Percentiles rank a stretch among this genome's conserved stretches.
Conservation (phyloP, 2,329 filamentous ascomycete species). For the Fusarium humuli region DNA sequence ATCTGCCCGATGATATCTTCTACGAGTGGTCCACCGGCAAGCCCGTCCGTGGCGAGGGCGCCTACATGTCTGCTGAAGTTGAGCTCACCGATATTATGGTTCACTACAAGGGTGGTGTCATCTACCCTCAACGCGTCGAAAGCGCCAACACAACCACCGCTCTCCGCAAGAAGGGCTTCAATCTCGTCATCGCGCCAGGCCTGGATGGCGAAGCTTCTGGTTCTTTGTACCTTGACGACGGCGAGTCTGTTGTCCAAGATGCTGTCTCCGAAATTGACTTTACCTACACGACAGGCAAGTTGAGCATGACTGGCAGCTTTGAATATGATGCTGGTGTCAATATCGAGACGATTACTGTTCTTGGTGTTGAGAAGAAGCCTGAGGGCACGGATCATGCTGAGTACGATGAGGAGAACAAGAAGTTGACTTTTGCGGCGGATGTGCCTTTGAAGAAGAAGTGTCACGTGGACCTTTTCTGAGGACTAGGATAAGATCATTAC, state of each 20-base stretch:
- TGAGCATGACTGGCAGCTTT: conserved; percentile 65
- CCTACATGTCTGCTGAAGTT: conserved; percentile 49
- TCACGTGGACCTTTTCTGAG: conserved; percentile 1
- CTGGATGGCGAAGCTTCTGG: conserved; percentile 72
- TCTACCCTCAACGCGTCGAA: conserved; percentile 68
- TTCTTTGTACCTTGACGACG: conserved; percentile 79
- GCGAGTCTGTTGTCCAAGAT: conserved; percentile 70
- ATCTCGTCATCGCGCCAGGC: conserved; percentile 74
- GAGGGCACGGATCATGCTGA: conserved; percentile 25
- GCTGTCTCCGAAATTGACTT: conserved; percentile 70
- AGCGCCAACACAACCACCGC: conserved; percentile 71
- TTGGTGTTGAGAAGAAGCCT: conserved; percentile 51
- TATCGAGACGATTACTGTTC: conserved; percentile 61
- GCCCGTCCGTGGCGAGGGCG: conserved; percentile 53
- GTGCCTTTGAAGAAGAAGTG: conserved; percentile 38
- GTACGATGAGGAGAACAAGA: conserved; percentile 42
- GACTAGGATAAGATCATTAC: not conserved
- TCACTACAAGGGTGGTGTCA: conserved; percentile 71
- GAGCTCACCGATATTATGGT: conserved; percentile 68
- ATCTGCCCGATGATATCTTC: conserved; percentile 62
- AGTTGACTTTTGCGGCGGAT: conserved; percentile 37
- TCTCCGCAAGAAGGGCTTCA: conserved; percentile 73
- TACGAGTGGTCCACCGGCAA: conserved; percentile 63
- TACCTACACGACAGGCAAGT: conserved; percentile 63
- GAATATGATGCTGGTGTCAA: conserved; percentile 60